Evolutionary conservation across 2,329 filamentous ascomycete species (phyloP).

Genomic region (Fusarium proliferatum): DNA sequence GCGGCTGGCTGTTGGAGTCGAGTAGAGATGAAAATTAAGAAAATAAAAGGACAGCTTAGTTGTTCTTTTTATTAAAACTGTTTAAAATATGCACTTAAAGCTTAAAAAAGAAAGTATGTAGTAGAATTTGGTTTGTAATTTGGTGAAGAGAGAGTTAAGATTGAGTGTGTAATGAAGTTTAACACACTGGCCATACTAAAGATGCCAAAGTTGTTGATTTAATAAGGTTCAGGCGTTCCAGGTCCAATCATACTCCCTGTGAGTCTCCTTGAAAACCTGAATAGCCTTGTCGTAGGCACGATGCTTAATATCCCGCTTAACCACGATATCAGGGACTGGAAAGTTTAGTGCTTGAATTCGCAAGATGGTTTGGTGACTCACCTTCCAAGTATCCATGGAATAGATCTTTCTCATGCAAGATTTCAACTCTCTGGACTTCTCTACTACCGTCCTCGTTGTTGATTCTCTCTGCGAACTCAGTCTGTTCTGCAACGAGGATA

Average conservation of each 20-base stretch:
- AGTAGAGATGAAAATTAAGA: background rate
- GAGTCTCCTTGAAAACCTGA: conserved; percentile 29
- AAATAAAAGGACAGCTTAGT: no score
- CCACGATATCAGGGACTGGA: conserved; percentile 34
- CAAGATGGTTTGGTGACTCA: background rate
- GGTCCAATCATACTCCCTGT: conserved; percentile 30
- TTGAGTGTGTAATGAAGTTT: no score
- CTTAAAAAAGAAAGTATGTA: no score
- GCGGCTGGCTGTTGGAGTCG: background rate
- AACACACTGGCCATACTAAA: no score
- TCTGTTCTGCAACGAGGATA: conserved; percentile 55
- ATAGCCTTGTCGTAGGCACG: conserved; percentile 26
- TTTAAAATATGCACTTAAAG: no score
- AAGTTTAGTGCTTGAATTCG: background rate
- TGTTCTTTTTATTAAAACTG: background rate
- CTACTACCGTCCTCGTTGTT: conserved; percentile 37
- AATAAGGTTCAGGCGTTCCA: conserved; percentile 1
- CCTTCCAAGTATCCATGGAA: conserved; percentile 48
- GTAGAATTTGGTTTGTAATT: no score
- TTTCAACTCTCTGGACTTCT: conserved; percentile 31
- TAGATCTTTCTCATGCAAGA: conserved; percentile 35
- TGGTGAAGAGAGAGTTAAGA: no score
- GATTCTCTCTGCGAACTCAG: conserved; percentile 51
- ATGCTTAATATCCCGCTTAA: conserved; percentile 30
- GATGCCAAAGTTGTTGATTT: background rate